These are phyloP conservation scores for Venturia effusa DNA, from an alignment of 2,329 filamentous ascomycete genomes.

Conservation along the genomic window DNA sequence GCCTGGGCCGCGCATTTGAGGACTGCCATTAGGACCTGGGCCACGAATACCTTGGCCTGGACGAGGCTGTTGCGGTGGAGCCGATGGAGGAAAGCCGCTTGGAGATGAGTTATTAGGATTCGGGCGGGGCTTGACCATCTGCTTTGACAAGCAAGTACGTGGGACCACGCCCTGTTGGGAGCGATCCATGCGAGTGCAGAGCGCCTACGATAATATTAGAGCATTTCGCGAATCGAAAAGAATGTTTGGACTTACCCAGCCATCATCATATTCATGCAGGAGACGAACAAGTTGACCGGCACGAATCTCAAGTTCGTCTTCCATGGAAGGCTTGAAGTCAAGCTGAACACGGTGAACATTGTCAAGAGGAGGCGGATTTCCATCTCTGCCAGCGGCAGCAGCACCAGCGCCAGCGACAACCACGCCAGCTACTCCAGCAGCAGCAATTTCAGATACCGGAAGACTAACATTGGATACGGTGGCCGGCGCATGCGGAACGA, in stretches of 20 bases:
- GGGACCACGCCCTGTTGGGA: constrained; percentile 89
- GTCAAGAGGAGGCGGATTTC: constrained; percentile 34
- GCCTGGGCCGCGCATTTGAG: constrained; percentile 23
- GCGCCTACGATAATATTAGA: constrained; percentile 47
- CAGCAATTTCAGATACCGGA: constrained; percentile 24
- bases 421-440: constrained; percentile 26
- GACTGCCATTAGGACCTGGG: constrained; percentile 22
- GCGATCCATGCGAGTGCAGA: constrained; percentile 83
- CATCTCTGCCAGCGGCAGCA: constrained; percentile 41
- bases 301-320: constrained; percentile 76
- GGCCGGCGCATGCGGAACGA: constrained; percentile 14
- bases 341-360: constrained; percentile 88
- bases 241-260: constrained; percentile 61
- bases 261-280: constrained; percentile 94
- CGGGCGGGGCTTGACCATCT: constrained; percentile 76
- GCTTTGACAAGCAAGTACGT: constrained; percentile 82
- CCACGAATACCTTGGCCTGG: constrained; percentile 11
- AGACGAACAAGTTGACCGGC: constrained; percentile 78
- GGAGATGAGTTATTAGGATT: constrained; percentile 26
- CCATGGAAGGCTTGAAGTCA: constrained; percentile 85
- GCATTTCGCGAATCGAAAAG: constrained; percentile 11
- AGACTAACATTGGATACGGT: constrained; percentile 12
- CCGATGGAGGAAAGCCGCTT: constrained; percentile 31
- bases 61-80: constrained; percentile 11
- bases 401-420: constrained; percentile 31